Base-by-base conservation (phyloP, 257 asterid species). In the Henckelia pumila region DNA sequence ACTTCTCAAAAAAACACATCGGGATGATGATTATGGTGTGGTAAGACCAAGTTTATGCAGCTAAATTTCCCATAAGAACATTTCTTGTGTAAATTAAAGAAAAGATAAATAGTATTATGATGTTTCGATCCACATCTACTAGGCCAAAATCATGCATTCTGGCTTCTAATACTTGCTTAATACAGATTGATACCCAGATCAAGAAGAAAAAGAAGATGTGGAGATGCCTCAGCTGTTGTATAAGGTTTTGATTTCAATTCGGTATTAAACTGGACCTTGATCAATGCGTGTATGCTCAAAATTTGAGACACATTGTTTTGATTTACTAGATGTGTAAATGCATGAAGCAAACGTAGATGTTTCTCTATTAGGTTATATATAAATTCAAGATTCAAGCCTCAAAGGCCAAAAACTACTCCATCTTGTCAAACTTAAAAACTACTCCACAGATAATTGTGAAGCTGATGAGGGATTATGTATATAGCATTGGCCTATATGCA, bases 61-160 rank as follows among this genome's bases (percentile, higher is more conserved):
- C 55, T 61, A n/a, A 16, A 49, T 2, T 20, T 57, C 19, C 47
- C 55, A 47, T 8, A 19, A 59, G 32, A 28, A 59, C 20, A 5
- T 13, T 7, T 28, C 44, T 59, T 11, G 28, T 17, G 6, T 14
- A 8, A 25, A 59, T 25, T 60, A 17, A 29, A 26, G 13, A 59
- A 59, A 24, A 59, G 21, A 21, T 17, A 5, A 16, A 40, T 23
- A 14, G 40, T 64, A 28, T 52, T 60, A 35, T 21, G 47, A 44
- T 79, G 68, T 76, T 59, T 40, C 35, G 81, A 73, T 73, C 84
- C 75, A 67, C 73, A 66, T 73, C 56, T 77, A n/a, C 70, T 66
- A 66, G 68, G 72, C 67, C 71, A 62, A 73, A 71, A 21, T 21
- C 69, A 66, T 70, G 81, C 73, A 70, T 73, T 70, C 52, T 24